These are phyloP conservation scores for Lecanicillium sp. DNA, from an alignment of 2,329 filamentous ascomycete genomes.

Conservation along the genomic window DNA sequence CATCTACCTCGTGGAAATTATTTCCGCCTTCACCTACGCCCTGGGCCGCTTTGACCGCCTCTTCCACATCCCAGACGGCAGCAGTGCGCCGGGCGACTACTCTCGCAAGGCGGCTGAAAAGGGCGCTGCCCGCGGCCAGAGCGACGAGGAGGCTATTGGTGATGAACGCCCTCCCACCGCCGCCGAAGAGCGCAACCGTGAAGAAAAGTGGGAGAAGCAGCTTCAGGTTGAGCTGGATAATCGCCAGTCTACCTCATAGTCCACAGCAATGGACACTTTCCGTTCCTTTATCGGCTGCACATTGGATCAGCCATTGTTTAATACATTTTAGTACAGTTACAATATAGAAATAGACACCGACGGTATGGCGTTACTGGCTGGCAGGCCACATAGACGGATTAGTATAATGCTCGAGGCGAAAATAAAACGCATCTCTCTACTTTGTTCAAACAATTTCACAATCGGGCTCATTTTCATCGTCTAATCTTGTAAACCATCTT, in stretches of 20 bases:
- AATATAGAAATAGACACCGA: too few species aligned
- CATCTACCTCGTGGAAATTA: conserved; percentile 67
- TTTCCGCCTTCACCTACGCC: conserved; percentile 61
- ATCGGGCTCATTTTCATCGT: too few species aligned
- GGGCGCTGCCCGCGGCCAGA: conserved; percentile 13
- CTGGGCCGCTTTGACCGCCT: conserved; percentile 63
- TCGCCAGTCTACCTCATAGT: conserved; percentile 13
- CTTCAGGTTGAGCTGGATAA: conserved; percentile 13
- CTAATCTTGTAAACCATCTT: too few species aligned
- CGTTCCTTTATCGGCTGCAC: neutral
- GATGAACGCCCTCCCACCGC: conserved; percentile 15
- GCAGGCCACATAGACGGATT: neutral
- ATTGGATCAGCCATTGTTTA: conserved; percentile 15
- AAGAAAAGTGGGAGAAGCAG: conserved; percentile 15
- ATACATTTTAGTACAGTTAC: neutral
- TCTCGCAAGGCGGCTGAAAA: conserved; percentile 12
- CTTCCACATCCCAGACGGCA: conserved; percentile 68
- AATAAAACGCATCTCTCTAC: too few species aligned
- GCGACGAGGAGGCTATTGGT: conserved; percentile 17
- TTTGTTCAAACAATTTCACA: too few species aligned
- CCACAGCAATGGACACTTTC: neutral
- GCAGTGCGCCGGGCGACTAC: conserved; percentile 49
- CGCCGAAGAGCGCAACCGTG: conserved; percentile 10
- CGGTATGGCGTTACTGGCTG: too few species aligned
- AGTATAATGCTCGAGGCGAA: too few species aligned